phyloP scores from a whole-genome alignment of 768 basidiomycete genomes.

The Kwoniella sp. region DNA sequence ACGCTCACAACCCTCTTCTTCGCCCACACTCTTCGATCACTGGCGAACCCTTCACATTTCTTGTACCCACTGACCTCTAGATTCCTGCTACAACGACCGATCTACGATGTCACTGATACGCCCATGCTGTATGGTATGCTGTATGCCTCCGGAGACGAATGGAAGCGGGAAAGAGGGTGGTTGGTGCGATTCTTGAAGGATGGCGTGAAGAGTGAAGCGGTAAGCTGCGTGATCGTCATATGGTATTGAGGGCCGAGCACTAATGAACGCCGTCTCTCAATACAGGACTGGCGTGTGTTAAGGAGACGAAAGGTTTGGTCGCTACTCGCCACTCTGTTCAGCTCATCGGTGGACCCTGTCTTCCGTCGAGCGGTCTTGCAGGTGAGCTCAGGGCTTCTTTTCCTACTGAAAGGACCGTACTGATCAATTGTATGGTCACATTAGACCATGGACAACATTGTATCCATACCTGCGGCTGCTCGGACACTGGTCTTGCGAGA shows the following conservation, averaged over 20 bases:
- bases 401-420: constrained; percentile 9
- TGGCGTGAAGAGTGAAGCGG: constrained; percentile 66
- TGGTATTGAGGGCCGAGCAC: background rate
- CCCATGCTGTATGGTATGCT: constrained; percentile 89
- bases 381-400: constrained; percentile 58
- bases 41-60: constrained; percentile 85
- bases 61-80: constrained; percentile 82
- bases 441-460: constrained; percentile 72
- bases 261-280: background rate
- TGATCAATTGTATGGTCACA: background rate
- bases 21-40: constrained; percentile 74
- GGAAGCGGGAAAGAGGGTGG: constrained; percentile 88
- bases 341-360: constrained; percentile 64
- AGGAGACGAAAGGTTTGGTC: constrained; percentile 86
- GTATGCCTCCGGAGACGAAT: constrained; percentile 75
- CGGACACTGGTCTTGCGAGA: constrained; percentile 73
- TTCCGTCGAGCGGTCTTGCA: constrained; percentile 69
- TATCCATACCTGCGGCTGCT: constrained; percentile 69
- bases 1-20: constrained; percentile 79
- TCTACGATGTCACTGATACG: constrained; percentile 77
- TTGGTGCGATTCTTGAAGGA: constrained; percentile 80
- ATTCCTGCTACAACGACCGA: constrained; percentile 86
- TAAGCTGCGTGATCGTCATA: constrained; percentile 34
- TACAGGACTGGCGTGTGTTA: constrained; percentile 79
- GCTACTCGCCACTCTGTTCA: constrained; percentile 77